Evolutionary conservation across 2,329 filamentous ascomycete species (phyloP), one percentile per base, ranked within the genome.

Genomic region (Dactylellina drechsleri): DNA sequence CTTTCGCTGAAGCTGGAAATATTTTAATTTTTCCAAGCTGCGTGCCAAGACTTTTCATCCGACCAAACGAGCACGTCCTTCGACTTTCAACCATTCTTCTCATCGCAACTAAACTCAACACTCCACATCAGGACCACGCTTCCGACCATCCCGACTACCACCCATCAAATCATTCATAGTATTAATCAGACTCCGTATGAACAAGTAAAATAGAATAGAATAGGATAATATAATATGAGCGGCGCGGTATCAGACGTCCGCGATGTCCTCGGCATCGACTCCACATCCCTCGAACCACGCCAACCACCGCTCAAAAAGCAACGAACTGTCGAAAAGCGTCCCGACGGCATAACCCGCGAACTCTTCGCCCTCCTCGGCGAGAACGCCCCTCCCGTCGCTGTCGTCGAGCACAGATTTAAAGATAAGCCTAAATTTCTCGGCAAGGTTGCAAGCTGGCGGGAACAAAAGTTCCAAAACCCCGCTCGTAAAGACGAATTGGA

Each of bases 401-500:
- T 80, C 13, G 76, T 79, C 50, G 78, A 80, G 52, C 78, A 78
- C 18, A 76, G 78, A 28, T 80, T 79, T 60, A 80, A 80, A 23
- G 79, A 79, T 56, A 79, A 77, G 20, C 79, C 79, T 6, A 77
- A 75, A 52, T 80, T 79, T 71, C 76, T 79, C 61, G 78, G 78
- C 10, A 79, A 78, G 31, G 78, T 78, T 10, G 79, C 79, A 43
- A 71, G 78, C 26, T 79, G 78, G 78, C 43, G 56, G 36, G 60
- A 71, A 50, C 58, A 70, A 26, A 58, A 40, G 0, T 97, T 97
- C 81, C 86, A 83, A 41, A 97, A 97, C 80, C 89, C 89, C 65
- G 93, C 91, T 16, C 89, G 93, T 77, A 83, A 84, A 45, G 92
- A 95, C 79, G 85, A 85, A 15, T 84, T 97, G 23, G 83, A 91